Conservation (phyloP, 2,329 filamentous ascomycete genomes). For the Lomentospora prolificans region DNA sequence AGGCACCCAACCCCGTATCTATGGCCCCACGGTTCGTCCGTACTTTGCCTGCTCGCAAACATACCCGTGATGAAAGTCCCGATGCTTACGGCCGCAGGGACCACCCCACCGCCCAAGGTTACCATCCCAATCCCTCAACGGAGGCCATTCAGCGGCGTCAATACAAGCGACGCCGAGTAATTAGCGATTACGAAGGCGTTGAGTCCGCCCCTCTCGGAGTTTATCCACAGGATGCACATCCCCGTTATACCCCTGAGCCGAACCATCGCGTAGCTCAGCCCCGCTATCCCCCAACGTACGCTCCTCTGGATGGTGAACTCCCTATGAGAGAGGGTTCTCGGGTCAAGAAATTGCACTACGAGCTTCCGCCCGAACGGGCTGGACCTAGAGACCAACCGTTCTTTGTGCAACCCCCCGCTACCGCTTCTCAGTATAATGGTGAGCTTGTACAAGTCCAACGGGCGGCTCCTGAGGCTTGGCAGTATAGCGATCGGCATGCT, state of each 20-base stretch:
- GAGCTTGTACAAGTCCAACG: neutral
- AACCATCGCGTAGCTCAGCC: neutral
- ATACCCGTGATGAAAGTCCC: slow-evolving; percentile 2
- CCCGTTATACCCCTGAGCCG: neutral
- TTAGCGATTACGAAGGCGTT: neutral
- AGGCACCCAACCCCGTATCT: neutral
- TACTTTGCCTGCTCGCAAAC: slow-evolving; percentile 5
- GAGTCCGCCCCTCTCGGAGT: neutral
- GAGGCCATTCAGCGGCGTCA: slow-evolving; percentile 1
- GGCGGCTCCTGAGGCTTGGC: neutral
- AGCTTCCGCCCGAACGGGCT: neutral
- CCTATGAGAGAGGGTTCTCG: neutral
- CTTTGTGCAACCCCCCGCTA: neutral
- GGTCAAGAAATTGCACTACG: neutral
- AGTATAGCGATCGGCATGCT: neutral
- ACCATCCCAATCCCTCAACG: neutral
- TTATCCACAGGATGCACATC: neutral
- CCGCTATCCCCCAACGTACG: neutral
- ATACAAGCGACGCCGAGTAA: slow-evolving; percentile 4
- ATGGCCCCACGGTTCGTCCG: slow-evolving; percentile 7
- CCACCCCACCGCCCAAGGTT: neutral
- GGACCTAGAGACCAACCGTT: neutral
- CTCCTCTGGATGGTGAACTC: neutral
- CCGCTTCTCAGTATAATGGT: neutral
- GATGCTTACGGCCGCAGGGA: neutral